Conservation (phyloP, 371 early-diverging fungal species). For the Smittium mucronatum region DNA sequence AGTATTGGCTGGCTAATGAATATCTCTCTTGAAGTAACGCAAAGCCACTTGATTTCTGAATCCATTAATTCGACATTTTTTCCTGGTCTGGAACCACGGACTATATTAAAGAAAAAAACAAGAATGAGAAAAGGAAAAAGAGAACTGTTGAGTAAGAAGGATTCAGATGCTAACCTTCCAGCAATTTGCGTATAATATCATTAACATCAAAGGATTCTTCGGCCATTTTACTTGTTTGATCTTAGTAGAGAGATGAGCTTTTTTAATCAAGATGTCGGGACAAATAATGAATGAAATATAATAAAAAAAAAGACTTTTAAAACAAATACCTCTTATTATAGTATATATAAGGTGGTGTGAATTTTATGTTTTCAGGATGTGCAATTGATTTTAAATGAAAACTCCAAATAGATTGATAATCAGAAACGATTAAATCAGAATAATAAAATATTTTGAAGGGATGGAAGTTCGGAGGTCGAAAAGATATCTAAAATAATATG, state of each 20-base stretch:
- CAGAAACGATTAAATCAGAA: too few species aligned
- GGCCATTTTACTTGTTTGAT: not conserved
- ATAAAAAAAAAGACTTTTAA: too few species aligned
- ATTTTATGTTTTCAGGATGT: too few species aligned
- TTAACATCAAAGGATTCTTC: not conserved
- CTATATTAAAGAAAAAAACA: conserved; percentile 34
- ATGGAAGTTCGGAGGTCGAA: too few species aligned
- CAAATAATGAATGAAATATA: too few species aligned
- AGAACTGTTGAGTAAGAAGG: not conserved
- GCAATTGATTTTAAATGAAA: too few species aligned
- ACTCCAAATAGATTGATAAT: too few species aligned
- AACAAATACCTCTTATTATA: too few species aligned
- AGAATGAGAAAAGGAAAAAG: not conserved
- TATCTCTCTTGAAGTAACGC: conserved; percentile 72
- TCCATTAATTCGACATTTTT: conserved; percentile 41
- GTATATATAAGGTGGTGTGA: too few species aligned
- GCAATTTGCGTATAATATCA: not conserved
- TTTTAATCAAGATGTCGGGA: too few species aligned
- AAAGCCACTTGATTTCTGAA: conserved; percentile 63
- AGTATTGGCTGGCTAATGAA: conserved; percentile 88
- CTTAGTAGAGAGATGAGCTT: not conserved
- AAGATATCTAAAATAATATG: too few species aligned
- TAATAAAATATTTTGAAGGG: too few species aligned
- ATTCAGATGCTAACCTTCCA: not conserved
- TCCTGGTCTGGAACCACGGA: conserved; percentile 86